Evolutionary conservation across 306 rosid species (phyloP).

Genomic region (Rosa multiflora): DNA sequence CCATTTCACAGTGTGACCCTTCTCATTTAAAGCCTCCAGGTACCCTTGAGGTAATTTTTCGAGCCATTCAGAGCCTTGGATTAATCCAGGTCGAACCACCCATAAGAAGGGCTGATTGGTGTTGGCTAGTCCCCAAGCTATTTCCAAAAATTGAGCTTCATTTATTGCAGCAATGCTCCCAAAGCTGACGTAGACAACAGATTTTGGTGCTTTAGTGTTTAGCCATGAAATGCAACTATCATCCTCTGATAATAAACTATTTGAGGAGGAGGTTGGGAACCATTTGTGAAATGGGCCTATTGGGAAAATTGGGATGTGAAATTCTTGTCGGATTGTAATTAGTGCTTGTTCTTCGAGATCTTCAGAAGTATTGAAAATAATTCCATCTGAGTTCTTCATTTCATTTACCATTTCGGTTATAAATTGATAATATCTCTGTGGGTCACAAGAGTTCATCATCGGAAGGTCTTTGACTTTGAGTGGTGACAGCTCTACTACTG

Average conservation of each 20-base stretch:
- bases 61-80: conserved; percentile 43
- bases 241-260: conserved; percentile 43
- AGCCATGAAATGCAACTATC: conserved; percentile 54
- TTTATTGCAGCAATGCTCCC: conserved; percentile 41
- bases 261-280: conserved; percentile 18
- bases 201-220: conserved; percentile 27
- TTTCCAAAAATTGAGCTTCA: conserved; percentile 45
- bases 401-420: conserved; percentile 20
- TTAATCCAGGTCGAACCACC: conserved; percentile 51
- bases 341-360: conserved; percentile 47
- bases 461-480: conserved; percentile 43
- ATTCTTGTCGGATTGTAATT: conserved; percentile 18
- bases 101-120: conserved; percentile 51
- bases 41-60: conserved; percentile 47
- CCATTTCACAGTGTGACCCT: conserved; percentile 59
- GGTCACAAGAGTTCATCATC: conserved; percentile 13
- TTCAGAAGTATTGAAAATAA: conserved; percentile 52
- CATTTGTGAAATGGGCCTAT: conserved; percentile 66
- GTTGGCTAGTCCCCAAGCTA: conserved; percentile 63
- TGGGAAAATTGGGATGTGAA: conserved; percentile 45
- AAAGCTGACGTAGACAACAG: conserved; percentile 61
- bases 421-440: conserved; percentile 18
- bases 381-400: conserved; percentile 38
- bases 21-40: conserved; percentile 33
- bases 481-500: conserved; percentile 27